Base-by-base conservation (phyloP, 2,329 filamentous ascomycete species). In the Ceratocystis diversiconidia region DNA sequence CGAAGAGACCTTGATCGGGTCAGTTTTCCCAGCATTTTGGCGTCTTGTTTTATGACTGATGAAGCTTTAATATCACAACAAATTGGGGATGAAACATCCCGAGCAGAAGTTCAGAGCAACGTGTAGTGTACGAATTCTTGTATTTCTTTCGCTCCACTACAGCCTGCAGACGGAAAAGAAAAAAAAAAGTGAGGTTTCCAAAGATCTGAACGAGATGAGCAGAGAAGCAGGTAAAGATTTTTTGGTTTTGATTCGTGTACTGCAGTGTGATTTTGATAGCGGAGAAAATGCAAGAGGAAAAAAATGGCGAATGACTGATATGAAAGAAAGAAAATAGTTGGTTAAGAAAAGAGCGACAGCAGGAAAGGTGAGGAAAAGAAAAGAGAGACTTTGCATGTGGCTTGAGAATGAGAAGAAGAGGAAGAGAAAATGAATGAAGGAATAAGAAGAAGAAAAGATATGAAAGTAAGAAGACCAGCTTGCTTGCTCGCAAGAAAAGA, bases 1-100 rank as follows among this genome's bases (percentile, higher is more conserved):
- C 63, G 59, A 41, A 67, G 30, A 12, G 66, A 67, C 63, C 57
- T 67, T 22, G 66, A 65, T 12, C 66, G 57, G n/a, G 59, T 28
- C 30, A 67, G 60, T 62, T 67, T 67, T 60, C 66, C 50, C n/a
- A 67, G 48, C 66, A 67, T 67, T 12, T 36, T 36, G 55, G 12
- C 7, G n/a, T 59, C 36, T 41, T 7, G 30, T 59, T 25, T 59
- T 36, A n/a, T 59, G 12, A 59, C 25, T 36, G 55, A 32, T 19
- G 25, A 59, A n/a, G 36, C 3, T 8, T 36, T 59, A 32, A 59
- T 32, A 59, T n/a, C 55, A 59, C 55, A 59, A n/a, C 15, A 59
- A 59, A 32, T 59, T 15, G 55, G 55, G 28, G 55, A 36, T 59
- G 28, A 32, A 32, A 32, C 55, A 59, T 59, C 12, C 55, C 28